These are phyloP conservation scores for Lyophyllum atratum DNA, from an alignment of 768 basidiomycete species.

Conservation along the genomic window DNA sequence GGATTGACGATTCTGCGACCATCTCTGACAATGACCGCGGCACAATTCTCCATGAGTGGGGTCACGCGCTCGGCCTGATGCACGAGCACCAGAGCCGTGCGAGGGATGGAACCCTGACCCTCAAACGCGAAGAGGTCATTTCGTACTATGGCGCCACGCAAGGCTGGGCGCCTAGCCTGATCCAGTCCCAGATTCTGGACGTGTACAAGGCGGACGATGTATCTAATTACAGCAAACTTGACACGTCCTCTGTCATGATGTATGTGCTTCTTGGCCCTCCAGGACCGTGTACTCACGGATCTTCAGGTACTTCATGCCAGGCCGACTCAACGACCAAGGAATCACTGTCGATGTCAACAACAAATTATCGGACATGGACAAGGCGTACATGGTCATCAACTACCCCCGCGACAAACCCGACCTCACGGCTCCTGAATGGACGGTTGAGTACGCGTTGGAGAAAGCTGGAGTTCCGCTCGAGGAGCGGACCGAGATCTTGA, in stretches of 20 bases:
- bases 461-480: neutral
- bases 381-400: too few species aligned
- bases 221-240: constrained; percentile 8
- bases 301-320: constrained; percentile 10
- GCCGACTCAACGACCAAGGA: neutral
- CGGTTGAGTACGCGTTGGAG: constrained; percentile 7
- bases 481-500: neutral
- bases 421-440: neutral
- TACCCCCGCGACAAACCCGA: constrained; percentile 6
- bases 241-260: constrained; percentile 5
- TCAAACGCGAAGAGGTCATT: constrained; percentile 13
- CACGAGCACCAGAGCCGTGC: constrained; percentile 29
- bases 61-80: constrained; percentile 26
- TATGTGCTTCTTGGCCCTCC: neutral
- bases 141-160: constrained; percentile 6
- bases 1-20: constrained; percentile 6
- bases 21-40: constrained; percentile 14
- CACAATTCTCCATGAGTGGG: too few species aligned
- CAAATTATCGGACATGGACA: constrained; percentile 5
- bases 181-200: constrained; percentile 8
- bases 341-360: constrained; percentile 3
- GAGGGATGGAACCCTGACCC: constrained; percentile 13
- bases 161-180: neutral
- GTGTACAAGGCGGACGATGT: constrained; percentile 5
- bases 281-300: neutral